Base-by-base conservation (phyloP, 129 eudicot genomes). In the Pulicaria dysenterica region DNA sequence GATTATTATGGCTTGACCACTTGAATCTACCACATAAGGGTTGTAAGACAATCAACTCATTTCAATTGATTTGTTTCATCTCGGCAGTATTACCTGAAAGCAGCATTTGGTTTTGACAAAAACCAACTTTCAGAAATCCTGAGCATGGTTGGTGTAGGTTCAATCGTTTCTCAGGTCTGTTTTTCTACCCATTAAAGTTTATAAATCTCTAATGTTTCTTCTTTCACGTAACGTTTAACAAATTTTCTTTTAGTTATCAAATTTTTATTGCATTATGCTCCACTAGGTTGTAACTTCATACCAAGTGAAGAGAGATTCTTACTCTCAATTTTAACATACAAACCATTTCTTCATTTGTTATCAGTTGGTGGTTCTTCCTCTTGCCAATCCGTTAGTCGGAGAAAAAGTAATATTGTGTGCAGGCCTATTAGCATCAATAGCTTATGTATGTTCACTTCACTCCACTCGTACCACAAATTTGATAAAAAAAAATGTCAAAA, bases 81-180 rank as follows among this genome's bases (percentile, higher is more conserved):
- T 81, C 38, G 43, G 62, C 87, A 93, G 98, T 93, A 93, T 82
- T 93, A 93, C 75, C 75, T 93, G 69, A 93, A 93, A 82, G 75
- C 98, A 51, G 90, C 87, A 57, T 93, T 93, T 78, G 98, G 96
- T 56, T 93, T 93, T 73, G 79, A 89, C 86, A 93, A 93, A 73
- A 93, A 89, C 63, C 98, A 90, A 76, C 88, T 93, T 58, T 93
- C 98, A 15, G 96, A 93, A 77, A 87, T 93, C 59, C 77, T 87
- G 76, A 79, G 81, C 67, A 68, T 90, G 79, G 98, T 93, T 60
- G 98, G 95, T 59, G 73, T 90, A 15, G 98, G 98, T 80, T 93
- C 98, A 31, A 93, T 93, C 73, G 80, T 87, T 78, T 87, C 96
- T 78, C 98, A 93, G 98, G 98, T 85, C 67, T 58, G 71, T 36